Evolutionary conservation across 257 asterid genomes (phyloP), one percentile per base, ranked within the genome.

Genomic region (Nyctanthes arbortristis): DNA sequence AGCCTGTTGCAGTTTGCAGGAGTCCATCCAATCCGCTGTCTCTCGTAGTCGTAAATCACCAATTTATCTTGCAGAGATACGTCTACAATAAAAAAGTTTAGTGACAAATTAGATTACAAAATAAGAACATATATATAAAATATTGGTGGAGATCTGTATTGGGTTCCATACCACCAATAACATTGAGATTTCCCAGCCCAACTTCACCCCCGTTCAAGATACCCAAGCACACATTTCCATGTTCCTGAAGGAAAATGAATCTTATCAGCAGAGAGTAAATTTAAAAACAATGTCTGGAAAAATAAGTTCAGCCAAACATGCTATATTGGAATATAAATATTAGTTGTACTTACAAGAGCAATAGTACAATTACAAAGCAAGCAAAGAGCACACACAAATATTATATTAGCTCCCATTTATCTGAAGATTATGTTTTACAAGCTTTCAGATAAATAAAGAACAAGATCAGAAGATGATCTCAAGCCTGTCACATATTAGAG

Each of bases 41-140:
- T 86, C 82, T 94, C 97, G 30, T 91, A 87, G 63, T 94, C 92
- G 33, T 89, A 94, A 55, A 94, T 81, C 86, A 94, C 96, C 67
- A 94, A 77, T 81, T 91, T 94, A 70, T 94, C 95, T 75, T 76
- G 88, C 64, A 94, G 67, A n/a, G 92, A 94, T 20, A 88, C 78
- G 79, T 94, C 97, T 94, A 83, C 67, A 76, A n/a, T 70, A 22
- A 4, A 28, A 52, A 45, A 73, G 13, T 47, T 32, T 43, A 9
- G 20, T 13, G n/a, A 58, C 31, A 56, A 25, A 34, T 77, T 70
- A 80, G 74, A 73, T 67, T 30, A 31, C 29, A 18, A 18, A 20
- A 22, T 49, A 49, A 49, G 29, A n/a, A 45, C n/a, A 45, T 45
- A 3, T 45, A 6, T 0, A 49, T n/a, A n/a, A n/a, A n/a, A n/a